Base-by-base conservation (phyloP, 2,329 filamentous ascomycete species). In the Botrytis galanthina region DNA sequence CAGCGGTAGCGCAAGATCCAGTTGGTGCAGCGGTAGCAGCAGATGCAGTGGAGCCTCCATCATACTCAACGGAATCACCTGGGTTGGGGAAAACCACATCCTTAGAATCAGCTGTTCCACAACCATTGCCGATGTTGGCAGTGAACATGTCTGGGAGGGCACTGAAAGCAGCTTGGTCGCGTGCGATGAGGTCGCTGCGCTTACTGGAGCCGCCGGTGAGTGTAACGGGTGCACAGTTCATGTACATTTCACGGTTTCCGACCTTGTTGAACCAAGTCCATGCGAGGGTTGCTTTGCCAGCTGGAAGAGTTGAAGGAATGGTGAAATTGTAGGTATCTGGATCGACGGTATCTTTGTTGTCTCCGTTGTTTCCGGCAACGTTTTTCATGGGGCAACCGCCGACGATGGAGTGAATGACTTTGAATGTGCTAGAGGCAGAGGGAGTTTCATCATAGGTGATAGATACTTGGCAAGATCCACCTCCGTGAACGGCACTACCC, bases 211-310 rank as follows among this genome's bases (percentile, higher is more conserved):
- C 83, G 6, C 82, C 84, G 0, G 88, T 88, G 37, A 98, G 86
- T 0, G 86, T 87, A 66, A 97, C 82, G 0, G 93, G 89, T 0
- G 92, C 93, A 78, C 95, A 99, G 87, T 97, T 97, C 94, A 97
- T 97, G 87, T 98, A 98, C 87, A 97, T 94, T 81, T 98, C 96
- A 1, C 95, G 91, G 84, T 97, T 97, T 4, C 96, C 96, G 16
- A 97, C 80, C 74, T 92, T 92, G 85, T 98, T 98, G 83, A 97
- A 90, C 96, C 96, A 98, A 0, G 94, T 94, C 94, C 95, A 98
- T 0, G 93, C 93, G 8, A 98, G 86, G 0, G 91, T 93, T 39
- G 92, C 95, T 59, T 94, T 87, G 6, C 95, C 96, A 1, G 90
- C 84, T 14, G 91, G 89, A 64, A 98, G 87, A 35, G 90, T 88